Evolutionary conservation across 2,329 filamentous ascomycete species (phyloP), one percentile per base, ranked within the genome.

Genomic region (Fusarium vanettenii): DNA sequence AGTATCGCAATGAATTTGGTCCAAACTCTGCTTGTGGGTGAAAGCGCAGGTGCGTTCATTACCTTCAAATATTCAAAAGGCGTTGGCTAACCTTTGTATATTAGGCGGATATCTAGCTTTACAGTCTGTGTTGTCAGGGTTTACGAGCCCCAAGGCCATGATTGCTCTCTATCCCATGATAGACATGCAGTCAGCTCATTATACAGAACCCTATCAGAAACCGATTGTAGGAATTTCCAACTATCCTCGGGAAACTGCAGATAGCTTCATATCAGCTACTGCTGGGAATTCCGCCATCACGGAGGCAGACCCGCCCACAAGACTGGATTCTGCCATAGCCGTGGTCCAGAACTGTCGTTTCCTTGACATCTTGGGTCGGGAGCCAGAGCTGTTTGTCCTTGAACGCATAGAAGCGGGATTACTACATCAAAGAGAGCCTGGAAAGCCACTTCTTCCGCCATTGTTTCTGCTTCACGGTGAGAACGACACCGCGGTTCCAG

Each of bases 91-190:
- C 4, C 1, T 6, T 6, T 5, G 2, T 1, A 18, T 20, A 25
- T 6, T 1, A 60, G 56, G 56, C 2, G 35, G 56, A 14, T 60
- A 60, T 31, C 7, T 60, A 4, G 56, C 56, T 29, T 16, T 60
- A 4, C 56, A 60, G 35, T 60, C 56, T 2, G 33, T 60, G 5
- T 5, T 60, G 2, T 60, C 56, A 6, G 56, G 56, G 10, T 41
- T 60, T 11, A 31, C 56, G 6, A 37, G 22, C 10, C 56, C 56
- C 18, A 39, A 60, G 4, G 56, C 56, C 56, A 41, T 60, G 2
- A 60, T 60, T 6, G n/a, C 56, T 10, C 56, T 60, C 25, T 60
- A 60, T 29, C 56, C 56, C 56, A 41, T 60, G 35, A 39, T 41
- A 29, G 56, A 60, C 3, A 60, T 60, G 56, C 35, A 41, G 18